Evolutionary conservation across 2,329 filamentous ascomycete species (phyloP).

Genomic region (Arthrobotrys megalospora): DNA sequence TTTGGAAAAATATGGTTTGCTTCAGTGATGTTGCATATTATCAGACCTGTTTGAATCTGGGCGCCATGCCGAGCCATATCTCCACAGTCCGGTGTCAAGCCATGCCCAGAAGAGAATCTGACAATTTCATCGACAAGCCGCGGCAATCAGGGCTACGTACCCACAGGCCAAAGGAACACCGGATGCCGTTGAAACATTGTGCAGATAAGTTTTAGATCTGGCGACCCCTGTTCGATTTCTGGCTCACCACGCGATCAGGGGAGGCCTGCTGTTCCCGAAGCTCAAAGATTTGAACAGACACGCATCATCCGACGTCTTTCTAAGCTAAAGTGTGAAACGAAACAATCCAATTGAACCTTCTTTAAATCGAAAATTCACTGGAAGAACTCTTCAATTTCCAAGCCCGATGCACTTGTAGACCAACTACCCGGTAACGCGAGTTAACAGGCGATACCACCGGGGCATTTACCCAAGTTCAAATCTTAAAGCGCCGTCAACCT

Average conservation of each 20-base stretch:
- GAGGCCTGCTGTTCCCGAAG: constrained; percentile 8
- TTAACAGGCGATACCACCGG: neutral
- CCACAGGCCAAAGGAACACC: constrained; percentile 20
- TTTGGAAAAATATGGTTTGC: constrained; percentile 29
- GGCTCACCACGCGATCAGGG: constrained; percentile 2
- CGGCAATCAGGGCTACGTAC: constrained; percentile 38
- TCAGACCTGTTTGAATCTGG: neutral
- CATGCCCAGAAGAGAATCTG: constrained; percentile 32
- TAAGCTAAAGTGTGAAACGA: constrained; percentile 6
- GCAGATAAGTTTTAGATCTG: constrained; percentile 42
- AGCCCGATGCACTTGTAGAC: neutral
- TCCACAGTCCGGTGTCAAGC: constrained; percentile 13
- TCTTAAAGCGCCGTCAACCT: constrained; percentile 14
- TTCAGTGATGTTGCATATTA: constrained; percentile 16
- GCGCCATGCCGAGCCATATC: constrained; percentile 14
- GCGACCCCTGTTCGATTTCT: constrained; percentile 25
- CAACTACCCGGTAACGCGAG: neutral
- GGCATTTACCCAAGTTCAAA: constrained; percentile 12
- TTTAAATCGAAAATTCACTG: neutral
- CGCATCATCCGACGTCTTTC: constrained; percentile 1
- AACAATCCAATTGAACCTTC: constrained; percentile 3
- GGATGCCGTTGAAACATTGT: constrained; percentile 1
- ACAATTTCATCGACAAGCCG: constrained; percentile 35
- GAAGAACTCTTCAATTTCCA: too few relatives aligned
- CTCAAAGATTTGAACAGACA: constrained; percentile 3